phyloP scores from a whole-genome alignment of 2,329 filamentous ascomycete genomes.

The Ilyonectria destructans region DNA sequence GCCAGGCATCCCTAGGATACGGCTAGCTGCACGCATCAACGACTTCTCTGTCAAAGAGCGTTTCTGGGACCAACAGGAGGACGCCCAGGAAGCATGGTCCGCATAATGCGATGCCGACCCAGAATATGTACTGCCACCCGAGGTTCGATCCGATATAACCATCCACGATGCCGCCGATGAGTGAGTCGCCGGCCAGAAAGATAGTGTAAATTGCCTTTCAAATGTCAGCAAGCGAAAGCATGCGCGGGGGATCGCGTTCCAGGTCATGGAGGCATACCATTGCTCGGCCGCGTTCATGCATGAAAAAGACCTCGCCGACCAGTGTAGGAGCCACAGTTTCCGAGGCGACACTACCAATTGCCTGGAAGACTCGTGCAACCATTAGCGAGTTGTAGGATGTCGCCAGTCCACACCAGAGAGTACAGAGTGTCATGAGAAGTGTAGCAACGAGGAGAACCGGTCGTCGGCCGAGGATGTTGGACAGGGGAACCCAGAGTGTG shows the following conservation, averaged over 20 bases:
- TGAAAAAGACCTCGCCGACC: conserved; percentile 56
- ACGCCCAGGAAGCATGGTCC: conserved; percentile 45
- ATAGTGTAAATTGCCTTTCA: conserved; percentile 54
- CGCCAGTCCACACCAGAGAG: conserved; percentile 49
- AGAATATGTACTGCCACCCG: conserved; percentile 55
- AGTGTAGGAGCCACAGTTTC: conserved; percentile 55
- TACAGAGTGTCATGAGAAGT: conserved; percentile 47
- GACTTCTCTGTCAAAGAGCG: conserved; percentile 46
- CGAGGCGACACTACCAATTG: conserved; percentile 52
- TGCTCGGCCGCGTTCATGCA: conserved; percentile 54
- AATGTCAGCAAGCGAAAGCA: neutral
- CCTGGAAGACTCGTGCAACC: conserved; percentile 53
- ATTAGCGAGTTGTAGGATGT: conserved; percentile 47
- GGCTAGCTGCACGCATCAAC: no score
- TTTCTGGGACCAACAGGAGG: conserved; percentile 56
- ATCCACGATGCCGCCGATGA: conserved; percentile 54
- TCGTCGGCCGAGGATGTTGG: conserved; percentile 55
- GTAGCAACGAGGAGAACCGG: conserved; percentile 52
- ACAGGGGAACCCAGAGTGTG: conserved; percentile 56
- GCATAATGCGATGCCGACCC: conserved; percentile 50
- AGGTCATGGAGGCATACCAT: conserved; percentile 42
- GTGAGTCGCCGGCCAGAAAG: conserved; percentile 51
- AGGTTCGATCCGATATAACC: conserved; percentile 54
- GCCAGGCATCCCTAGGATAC: no score
- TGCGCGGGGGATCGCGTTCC: no score